Evolutionary conservation across 352 stramenopile genomes (phyloP).

Genomic region (Pythium brachiatum): DNA sequence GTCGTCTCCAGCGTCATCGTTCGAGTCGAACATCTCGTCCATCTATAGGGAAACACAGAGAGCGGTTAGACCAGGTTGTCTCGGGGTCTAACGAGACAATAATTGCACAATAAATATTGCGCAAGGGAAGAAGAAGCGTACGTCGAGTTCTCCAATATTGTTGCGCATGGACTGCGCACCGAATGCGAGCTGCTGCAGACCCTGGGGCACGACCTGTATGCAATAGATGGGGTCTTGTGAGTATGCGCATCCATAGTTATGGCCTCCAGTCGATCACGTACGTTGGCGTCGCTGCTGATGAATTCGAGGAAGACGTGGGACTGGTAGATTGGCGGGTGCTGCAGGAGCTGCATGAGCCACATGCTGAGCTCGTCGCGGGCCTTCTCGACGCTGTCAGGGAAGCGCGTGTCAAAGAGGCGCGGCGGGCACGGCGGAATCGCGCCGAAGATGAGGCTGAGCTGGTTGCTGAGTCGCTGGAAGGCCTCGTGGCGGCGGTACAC

Average conservation of each 20-base stretch:
- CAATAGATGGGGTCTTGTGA: not conserved
- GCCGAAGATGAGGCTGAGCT: conserved; percentile 71
- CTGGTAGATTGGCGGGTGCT: conserved; percentile 77
- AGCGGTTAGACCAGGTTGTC: not conserved
- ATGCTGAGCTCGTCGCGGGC: conserved; percentile 67
- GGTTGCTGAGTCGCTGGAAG: conserved; percentile 70
- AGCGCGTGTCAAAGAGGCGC: conserved; percentile 55
- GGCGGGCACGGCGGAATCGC: conserved; percentile 55
- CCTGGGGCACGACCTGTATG: conserved; percentile 36
- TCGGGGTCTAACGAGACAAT: not conserved
- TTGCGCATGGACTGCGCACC: conserved; percentile 22
- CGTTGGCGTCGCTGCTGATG: conserved; percentile 74
- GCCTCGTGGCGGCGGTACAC: conserved; percentile 74
- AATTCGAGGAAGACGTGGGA: conserved; percentile 85
- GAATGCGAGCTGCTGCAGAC: conserved; percentile 39
- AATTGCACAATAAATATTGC: not conserved
- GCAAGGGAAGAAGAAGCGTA: conserved; percentile 24
- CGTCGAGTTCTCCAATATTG: conserved; percentile 81
- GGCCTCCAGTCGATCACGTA: conserved; percentile 19
- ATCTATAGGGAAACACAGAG: conserved; percentile 28
- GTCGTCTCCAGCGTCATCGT: conserved; percentile 62
- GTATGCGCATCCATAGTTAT: not conserved
- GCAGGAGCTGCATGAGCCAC: conserved; percentile 80
- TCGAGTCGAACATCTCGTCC: conserved; percentile 80
- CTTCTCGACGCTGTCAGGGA: conserved; percentile 69